Percentiles rank a stretch among this genome's conserved stretches.
These are phyloP conservation scores for Hygrocybe coccinea DNA, from an alignment of 768 basidiomycete species.

Conservation along the genomic window DNA sequence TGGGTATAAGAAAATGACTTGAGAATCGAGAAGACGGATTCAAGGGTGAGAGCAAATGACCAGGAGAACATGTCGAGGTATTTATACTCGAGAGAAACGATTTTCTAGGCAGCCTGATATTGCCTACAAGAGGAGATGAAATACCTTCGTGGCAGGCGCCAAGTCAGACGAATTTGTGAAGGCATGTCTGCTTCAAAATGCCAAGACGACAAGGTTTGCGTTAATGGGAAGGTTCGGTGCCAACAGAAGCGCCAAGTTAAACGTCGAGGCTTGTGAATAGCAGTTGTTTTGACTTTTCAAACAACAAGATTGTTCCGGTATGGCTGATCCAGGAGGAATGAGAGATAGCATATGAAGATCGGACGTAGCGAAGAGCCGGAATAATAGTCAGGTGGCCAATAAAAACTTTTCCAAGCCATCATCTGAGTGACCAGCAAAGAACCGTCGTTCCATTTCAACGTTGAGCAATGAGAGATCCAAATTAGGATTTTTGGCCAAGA, in stretches of 20 bases:
- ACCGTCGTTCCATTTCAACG: neutral
- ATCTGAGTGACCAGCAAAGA: neutral
- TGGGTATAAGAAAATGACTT: neutral
- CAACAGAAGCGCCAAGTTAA: neutral
- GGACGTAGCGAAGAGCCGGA: neutral
- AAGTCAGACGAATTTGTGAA: neutral
- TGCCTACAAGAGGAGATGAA: neutral
- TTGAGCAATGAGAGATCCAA: neutral
- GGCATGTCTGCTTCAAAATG: neutral
- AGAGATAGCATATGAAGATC: neutral
- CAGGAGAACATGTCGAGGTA: neutral
- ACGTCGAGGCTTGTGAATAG: neutral
- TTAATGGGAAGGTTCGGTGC: neutral
- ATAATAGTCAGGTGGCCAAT: neutral
- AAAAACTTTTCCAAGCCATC: neutral
- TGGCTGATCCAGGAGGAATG: neutral
- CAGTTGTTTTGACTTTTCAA: too few species aligned
- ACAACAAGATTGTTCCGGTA: too few species aligned
- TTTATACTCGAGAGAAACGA: neutral
- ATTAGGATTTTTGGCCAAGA: neutral
- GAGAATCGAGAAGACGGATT: neutral
- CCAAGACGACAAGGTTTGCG: neutral
- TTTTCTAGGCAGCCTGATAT: neutral
- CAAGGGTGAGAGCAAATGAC: neutral
- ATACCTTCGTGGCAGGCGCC: neutral